Percentiles rank a stretch among this genome's conserved stretches.
Conservation (phyloP, 2,329 filamentous ascomycete genomes). For the Davidsoniella eucalypti region DNA sequence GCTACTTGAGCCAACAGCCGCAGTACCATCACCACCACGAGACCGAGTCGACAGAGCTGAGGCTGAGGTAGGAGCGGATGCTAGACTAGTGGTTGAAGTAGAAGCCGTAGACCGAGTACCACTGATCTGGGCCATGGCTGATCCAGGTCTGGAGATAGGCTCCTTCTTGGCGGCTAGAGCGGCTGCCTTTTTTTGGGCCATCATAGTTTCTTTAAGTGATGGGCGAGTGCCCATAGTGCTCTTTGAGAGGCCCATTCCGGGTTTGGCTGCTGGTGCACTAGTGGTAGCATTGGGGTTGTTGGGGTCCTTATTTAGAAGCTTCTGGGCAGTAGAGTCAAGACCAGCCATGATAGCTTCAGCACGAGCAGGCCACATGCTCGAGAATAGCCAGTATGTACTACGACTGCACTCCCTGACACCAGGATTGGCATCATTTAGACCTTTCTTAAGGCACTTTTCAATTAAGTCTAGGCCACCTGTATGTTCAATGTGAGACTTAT, state of each 20-base stretch:
- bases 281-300: conserved; percentile 57
- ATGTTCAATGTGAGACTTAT: conserved; percentile 74
- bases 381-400: conserved; percentile 73
- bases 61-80: conserved; percentile 15
- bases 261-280: conserved; percentile 31
- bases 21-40: conserved; percentile 22
- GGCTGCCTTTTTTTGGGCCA: conserved; percentile 60
- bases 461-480: conserved; percentile 66
- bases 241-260: conserved; percentile 44
- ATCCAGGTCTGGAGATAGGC: conserved; percentile 41
- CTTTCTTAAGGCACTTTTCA: conserved; percentile 78
- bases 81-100: conserved; percentile 19
- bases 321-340: conserved; percentile 64
- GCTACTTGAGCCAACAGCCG: conserved; percentile 34
- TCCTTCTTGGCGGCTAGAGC: conserved; percentile 31
- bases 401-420: conserved; percentile 77
- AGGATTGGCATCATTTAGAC: conserved; percentile 77
- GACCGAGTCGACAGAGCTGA: conserved; percentile 15
- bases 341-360: conserved; percentile 63
- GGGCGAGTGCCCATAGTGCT: conserved; percentile 44
- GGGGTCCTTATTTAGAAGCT: conserved; percentile 65
- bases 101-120: conserved; percentile 28
- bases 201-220: conserved; percentile 66
- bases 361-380: conserved; percentile 57
- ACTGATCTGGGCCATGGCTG: conserved; percentile 46